A percentile compares a stretch with the other conserved stretches of the same genome.
These are phyloP conservation scores for Avicennia marina DNA, from an alignment of 257 asterid genomes.

Conservation along the genomic window DNA sequence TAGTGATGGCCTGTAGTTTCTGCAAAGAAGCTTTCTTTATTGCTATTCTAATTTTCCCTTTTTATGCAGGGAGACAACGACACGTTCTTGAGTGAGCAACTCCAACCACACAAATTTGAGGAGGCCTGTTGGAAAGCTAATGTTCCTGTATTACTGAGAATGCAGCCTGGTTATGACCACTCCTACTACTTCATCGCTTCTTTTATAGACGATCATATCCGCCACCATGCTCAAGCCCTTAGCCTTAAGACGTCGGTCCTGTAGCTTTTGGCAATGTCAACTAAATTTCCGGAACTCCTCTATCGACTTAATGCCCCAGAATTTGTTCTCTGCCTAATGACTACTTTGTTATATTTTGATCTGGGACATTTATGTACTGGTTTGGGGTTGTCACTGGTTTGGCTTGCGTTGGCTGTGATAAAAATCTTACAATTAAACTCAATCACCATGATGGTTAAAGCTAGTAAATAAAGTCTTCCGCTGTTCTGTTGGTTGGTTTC, in stretches of 20 bases:
- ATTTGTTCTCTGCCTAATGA: no score
- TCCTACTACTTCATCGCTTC: constrained; percentile 78
- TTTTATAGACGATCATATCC: constrained; percentile 84
- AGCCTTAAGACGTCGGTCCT: constrained; percentile 31
- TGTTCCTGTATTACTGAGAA: constrained; percentile 59
- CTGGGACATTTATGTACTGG: no score
- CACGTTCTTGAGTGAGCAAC: constrained; percentile 64
- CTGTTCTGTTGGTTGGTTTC: no score
- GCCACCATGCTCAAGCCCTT: constrained; percentile 89
- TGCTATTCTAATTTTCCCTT: background rate
- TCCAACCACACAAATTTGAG: constrained; percentile 62
- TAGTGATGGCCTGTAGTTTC: no score
- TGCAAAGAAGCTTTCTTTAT: no score
- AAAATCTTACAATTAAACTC: no score
- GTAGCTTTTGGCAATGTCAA: background rate
- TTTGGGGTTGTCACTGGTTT: no score
- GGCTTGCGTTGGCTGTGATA: no score
- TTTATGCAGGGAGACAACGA: constrained; percentile 77
- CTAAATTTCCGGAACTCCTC: background rate
- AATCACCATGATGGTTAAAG: no score
- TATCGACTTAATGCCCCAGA: background rate
- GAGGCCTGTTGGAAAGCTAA: constrained; percentile 66
- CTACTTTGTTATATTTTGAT: no score
- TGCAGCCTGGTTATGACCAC: constrained; percentile 95
- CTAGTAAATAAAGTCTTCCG: no score